Base-by-base conservation (phyloP, 441 rosid species). In the Oxalis stricta region DNA sequence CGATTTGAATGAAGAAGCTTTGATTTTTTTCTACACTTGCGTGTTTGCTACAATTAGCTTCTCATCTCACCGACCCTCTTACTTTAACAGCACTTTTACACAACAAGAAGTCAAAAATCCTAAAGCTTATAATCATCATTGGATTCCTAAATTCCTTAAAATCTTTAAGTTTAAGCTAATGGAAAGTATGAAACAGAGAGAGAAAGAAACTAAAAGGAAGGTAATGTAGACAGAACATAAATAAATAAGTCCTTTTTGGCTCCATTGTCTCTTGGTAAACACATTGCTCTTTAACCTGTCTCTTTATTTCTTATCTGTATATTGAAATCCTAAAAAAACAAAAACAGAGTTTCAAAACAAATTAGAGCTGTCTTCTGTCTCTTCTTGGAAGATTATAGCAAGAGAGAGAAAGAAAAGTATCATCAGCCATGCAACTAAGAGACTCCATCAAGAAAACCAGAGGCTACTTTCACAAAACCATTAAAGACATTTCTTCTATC, bases 361-460 rank as follows among this genome's bases (percentile, higher is more conserved):
- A 31, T 28, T 40, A 39, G 46, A 14, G 36, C 18, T 24, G 46
- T 60, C 32, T 34, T 10, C 2, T 36, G 38, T 52, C 56, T 38
- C 24, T 37, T 51, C 34, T 19, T 30, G 38, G 35, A 56, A 34
- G 46, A 33, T 19, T 26, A 15, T 29, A 26, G 18, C 2, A 18
- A 15, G 29, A 30, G 55, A 56, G 44, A 41, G 56, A 59, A 66
- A 53, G n/a, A n/a, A n/a, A n/a, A n/a, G n/a, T n/a, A n/a, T n/a
- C n/a, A n/a, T n/a, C n/a, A n/a, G n/a, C n/a, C 43, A 82, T 74
- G 75, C 73, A 60, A 67, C 61, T 78, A 28, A 55, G 69, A 56
- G 81, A 77, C 42, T 69, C 94, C 58, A 55, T 75, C 41, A 40
- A 55, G 17, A 78, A 72, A 58, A 65, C 81, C 67, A 76, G 62